phyloP scores from a whole-genome alignment of 2,329 filamentous ascomycete genomes.

The Sporothrix curviconia region DNA sequence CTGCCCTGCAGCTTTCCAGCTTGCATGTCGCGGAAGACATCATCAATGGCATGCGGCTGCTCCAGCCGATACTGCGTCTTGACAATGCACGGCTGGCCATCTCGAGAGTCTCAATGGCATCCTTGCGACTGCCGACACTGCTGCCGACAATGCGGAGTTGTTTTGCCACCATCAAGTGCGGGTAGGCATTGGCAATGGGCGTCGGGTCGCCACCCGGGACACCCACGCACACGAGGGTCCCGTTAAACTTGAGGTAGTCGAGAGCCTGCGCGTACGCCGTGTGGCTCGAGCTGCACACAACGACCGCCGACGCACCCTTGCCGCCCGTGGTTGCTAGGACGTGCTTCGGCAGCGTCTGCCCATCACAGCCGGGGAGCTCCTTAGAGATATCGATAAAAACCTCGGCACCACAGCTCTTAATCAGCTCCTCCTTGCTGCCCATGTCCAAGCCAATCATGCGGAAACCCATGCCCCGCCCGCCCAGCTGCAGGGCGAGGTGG shows the following conservation, averaged over 20 bases:
- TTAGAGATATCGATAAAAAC: slow-evolving; percentile 49
- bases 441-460: slow-evolving; percentile 13
- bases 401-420: slow-evolving; percentile 10
- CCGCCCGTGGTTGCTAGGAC: slow-evolving; percentile 27
- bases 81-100: slow-evolving; percentile 53
- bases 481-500: slow-evolving; percentile 57
- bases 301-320: slow-evolving; percentile 52
- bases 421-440: slow-evolving; percentile 11
- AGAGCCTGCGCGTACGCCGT: slow-evolving; percentile 39
- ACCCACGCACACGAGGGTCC: slow-evolving; percentile 3
- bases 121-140: slow-evolving; percentile 42
- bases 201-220: slow-evolving; percentile 44
- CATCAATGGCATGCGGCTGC: slow-evolving; percentile 49
- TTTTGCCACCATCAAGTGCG: slow-evolving; percentile 25
- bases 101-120: slow-evolving; percentile 58
- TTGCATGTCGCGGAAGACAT: slow-evolving; percentile 42
- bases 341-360: neutral
- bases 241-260: slow-evolving; percentile 18
- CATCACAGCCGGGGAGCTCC: too few relatives aligned
- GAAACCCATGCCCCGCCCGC: slow-evolving; percentile 41
- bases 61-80: slow-evolving; percentile 50
- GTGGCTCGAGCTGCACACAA: slow-evolving; percentile 49
- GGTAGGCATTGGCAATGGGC: slow-evolving; percentile 36
- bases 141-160: slow-evolving; percentile 36
- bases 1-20: slow-evolving; percentile 46